These are phyloP conservation scores for Penicillium daleae DNA, from an alignment of 495 filamentous ascomycete species.

Conservation along the genomic window DNA sequence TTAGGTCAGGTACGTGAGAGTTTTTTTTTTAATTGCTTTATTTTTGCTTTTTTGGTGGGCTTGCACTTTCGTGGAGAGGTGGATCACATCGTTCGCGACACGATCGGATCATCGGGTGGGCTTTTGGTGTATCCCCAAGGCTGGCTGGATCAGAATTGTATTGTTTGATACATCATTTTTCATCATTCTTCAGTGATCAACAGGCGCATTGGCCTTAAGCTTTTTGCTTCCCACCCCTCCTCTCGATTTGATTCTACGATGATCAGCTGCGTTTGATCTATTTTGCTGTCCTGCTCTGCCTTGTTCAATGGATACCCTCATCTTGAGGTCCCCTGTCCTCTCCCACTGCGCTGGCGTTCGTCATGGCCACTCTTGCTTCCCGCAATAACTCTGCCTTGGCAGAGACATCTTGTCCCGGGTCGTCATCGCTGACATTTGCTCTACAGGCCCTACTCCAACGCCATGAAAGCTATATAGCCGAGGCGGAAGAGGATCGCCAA, in stretches of 20 bases:
- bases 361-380: constrained; percentile 38
- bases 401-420: constrained; percentile 26
- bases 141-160: constrained; percentile 21
- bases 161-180: constrained; percentile 30
- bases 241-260: background rate
- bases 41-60: constrained; percentile 10
- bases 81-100: constrained; percentile 8
- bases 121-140: background rate
- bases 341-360: constrained; percentile 41
- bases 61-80: background rate
- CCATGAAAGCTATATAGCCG: constrained; percentile 90
- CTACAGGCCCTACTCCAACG: constrained; percentile 87
- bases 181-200: constrained; percentile 22
- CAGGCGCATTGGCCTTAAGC: background rate
- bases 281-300: background rate
- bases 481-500: constrained; percentile 80
- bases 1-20: constrained; percentile 79
- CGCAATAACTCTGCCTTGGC: constrained; percentile 23
- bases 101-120: background rate
- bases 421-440: constrained; percentile 67
- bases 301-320: constrained; percentile 20
- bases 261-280: background rate
- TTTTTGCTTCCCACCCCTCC: constrained; percentile 5
- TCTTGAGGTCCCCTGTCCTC: constrained; percentile 33
- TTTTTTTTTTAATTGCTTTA: constrained; percentile 15